phyloP scores from a whole-genome alignment of 345 rosid genomes.

The Eucalyptus curtisii region DNA sequence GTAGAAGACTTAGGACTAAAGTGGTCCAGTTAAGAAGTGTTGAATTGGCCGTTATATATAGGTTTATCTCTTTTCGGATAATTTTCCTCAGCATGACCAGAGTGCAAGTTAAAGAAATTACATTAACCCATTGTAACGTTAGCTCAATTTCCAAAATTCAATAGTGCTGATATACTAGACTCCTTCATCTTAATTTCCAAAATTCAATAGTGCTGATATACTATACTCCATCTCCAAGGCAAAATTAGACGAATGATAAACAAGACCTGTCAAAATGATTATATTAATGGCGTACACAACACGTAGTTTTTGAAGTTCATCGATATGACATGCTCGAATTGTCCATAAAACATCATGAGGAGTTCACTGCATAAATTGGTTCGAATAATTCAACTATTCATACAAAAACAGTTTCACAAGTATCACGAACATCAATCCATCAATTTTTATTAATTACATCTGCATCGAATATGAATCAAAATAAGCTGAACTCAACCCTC shows the following conservation, averaged over 20 bases:
- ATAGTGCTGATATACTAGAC: neutral
- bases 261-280: neutral
- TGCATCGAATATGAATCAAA: neutral
- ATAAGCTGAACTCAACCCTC: neutral
- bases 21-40: neutral
- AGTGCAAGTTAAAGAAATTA: neutral
- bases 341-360: neutral
- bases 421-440: neutral
- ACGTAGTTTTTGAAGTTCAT: neutral
- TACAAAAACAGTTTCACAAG: neutral
- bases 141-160: neutral
- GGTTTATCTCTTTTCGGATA: too few relatives aligned
- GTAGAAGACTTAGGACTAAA: neutral
- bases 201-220: too few relatives aligned
- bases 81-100: neutral
- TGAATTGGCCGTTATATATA: fast-evolving
- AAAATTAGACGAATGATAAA: neutral
- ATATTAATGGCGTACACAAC: neutral
- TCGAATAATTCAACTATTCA: neutral
- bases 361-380: neutral
- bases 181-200: neutral
- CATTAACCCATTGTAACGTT: neutral
- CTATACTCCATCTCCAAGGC: neutral
- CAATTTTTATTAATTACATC: neutral
- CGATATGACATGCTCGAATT: neutral